These are phyloP conservation scores for Coemansia sp. DNA, from an alignment of 192 early-diverging fungal species.

Conservation along the genomic window DNA sequence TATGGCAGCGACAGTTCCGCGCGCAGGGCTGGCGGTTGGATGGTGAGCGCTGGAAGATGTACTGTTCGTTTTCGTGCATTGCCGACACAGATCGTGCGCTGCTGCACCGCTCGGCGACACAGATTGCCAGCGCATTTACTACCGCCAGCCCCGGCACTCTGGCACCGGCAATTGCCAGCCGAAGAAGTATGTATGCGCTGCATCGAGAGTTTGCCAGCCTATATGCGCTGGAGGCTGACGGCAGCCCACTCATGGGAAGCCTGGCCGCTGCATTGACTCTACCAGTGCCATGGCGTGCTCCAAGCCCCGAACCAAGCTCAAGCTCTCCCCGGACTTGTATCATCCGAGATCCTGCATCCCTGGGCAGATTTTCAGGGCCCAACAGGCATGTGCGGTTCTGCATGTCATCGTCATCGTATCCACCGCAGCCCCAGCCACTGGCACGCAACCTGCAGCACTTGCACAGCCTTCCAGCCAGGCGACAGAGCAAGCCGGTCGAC, in stretches of 20 bases:
- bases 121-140: background rate
- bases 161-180: constrained; percentile 11
- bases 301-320: background rate
- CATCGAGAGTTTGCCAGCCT: background rate
- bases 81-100: constrained; percentile 23
- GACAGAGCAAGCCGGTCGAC: constrained; percentile 50
- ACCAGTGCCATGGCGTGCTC: constrained; percentile 1
- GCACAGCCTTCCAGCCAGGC: background rate
- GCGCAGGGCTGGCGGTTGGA: constrained; percentile 35
- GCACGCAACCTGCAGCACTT: background rate
- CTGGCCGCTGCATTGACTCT: constrained; percentile 9
- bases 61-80: constrained; percentile 16
- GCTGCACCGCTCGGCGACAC: constrained; percentile 13
- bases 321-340: background rate
- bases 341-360: background rate
- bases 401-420: background rate
- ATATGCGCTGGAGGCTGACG: background rate
- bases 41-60: constrained; percentile 35
- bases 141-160: constrained; percentile 8
- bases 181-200: constrained; percentile 2
- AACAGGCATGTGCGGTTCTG: constrained; percentile 1
- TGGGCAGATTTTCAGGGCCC: background rate
- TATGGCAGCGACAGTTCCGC: constrained; percentile 38
- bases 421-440: background rate
- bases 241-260: constrained; percentile 4